A percentile compares a stretch with the other conserved stretches of the same genome.
Conservation (phyloP, 2,329 filamentous ascomycete genomes). For the Onygena corvina region DNA sequence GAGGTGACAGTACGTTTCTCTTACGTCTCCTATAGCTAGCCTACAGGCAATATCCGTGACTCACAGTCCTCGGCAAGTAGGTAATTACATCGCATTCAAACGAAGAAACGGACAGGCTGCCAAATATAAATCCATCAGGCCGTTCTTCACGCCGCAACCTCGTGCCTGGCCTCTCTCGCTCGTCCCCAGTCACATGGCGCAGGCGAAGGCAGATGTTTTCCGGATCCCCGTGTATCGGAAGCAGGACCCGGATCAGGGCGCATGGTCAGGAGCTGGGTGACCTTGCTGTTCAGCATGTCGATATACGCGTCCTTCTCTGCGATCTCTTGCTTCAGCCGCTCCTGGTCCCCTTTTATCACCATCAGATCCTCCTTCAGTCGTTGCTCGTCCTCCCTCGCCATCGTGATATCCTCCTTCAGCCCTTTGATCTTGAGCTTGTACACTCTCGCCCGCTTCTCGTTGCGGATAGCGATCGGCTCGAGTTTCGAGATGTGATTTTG, state of each 20-base stretch:
- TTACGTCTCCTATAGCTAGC: too few relatives aligned
- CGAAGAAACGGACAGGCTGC: too few relatives aligned
- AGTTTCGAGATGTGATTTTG: slow-evolving; percentile 9
- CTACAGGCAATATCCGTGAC: too few relatives aligned
- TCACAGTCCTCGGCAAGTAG: too few relatives aligned
- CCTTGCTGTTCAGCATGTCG: slow-evolving; percentile 19
- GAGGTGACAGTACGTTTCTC: too few relatives aligned
- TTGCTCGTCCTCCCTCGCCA: slow-evolving; percentile 33
- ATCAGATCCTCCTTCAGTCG: slow-evolving; percentile 39
- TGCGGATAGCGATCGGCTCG: slow-evolving; percentile 6
- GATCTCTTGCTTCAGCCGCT: slow-evolving; percentile 18
- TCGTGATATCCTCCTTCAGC: slow-evolving; percentile 39
- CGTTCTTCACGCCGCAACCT: background rate
- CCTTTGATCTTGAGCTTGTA: slow-evolving; percentile 39
- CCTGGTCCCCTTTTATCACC: slow-evolving; percentile 33
- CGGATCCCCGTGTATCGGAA: background rate
- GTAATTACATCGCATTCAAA: too few relatives aligned
- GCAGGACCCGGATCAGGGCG: slow-evolving; percentile 6
- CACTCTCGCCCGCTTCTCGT: slow-evolving; percentile 23
- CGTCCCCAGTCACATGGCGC: slow-evolving; percentile 4
- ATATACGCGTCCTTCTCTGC: slow-evolving; percentile 21
- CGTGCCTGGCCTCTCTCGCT: background rate
- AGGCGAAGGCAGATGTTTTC: slow-evolving; percentile 15
- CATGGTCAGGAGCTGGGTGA: slow-evolving; percentile 17
- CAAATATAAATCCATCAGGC: background rate